phyloP scores from a whole-genome alignment of 1,284 basidiomycete species.

The Leucoagaricus sp. region DNA sequence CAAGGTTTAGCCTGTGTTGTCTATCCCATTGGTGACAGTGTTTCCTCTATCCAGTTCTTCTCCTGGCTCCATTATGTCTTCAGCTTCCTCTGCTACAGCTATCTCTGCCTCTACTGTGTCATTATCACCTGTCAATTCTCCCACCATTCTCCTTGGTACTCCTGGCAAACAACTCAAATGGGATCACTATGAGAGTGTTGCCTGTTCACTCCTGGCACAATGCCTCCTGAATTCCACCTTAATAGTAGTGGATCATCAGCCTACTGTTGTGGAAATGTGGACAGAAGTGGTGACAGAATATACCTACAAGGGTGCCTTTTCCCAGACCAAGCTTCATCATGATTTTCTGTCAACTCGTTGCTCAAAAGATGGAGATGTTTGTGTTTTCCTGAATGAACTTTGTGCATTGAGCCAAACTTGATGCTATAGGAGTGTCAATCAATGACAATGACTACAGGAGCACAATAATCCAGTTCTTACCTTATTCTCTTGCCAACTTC shows the following conservation, averaged over 20 bases:
- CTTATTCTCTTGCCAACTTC: slow-evolving; percentile 27
- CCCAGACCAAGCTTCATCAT: not conserved
- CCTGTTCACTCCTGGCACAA: not conserved
- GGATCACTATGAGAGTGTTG: not conserved
- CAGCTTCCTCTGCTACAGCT: not conserved
- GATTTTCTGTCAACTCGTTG: not conserved
- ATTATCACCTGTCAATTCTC: not conserved
- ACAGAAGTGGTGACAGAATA: not conserved
- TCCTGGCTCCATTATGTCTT: too few species aligned
- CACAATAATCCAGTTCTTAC: slow-evolving; percentile 35
- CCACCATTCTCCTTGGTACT: not conserved
- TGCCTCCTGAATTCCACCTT: not conserved
- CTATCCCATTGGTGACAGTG: too few species aligned
- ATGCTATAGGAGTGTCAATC: slow-evolving; percentile 30
- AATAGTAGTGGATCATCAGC: not conserved
- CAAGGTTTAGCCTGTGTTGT: too few species aligned
- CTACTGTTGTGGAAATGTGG: not conserved
- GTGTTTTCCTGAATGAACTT: slow-evolving; percentile 13
- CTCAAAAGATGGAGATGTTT: not conserved
- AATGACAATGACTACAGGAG: slow-evolving; percentile 31
- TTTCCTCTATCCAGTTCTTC: too few species aligned
- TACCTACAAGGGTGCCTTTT: slow-evolving; percentile 2
- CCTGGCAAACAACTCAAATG: not conserved
- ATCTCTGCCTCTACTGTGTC: not conserved
- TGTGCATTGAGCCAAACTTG: slow-evolving; percentile 27